Evolutionary conservation across 306 rosid species (phyloP), one percentile per base, ranked within the genome.

Genomic region (Canavalia ensiformis): DNA sequence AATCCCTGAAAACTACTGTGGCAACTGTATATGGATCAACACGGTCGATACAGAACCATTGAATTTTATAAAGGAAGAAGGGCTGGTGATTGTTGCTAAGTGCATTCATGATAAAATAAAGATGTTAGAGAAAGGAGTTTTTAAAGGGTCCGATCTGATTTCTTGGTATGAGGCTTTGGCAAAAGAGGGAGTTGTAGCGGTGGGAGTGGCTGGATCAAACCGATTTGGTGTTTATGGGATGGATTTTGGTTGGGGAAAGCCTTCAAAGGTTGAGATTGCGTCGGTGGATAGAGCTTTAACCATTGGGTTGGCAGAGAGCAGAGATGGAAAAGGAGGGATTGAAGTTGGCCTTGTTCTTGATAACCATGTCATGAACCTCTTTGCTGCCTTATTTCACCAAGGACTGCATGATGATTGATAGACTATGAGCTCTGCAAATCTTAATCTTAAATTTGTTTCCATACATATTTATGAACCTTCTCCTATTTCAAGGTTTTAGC

Each of bases 181-280:
- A 2, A 12, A 1, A 0, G 35, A 31, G 5, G 55, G 64, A 42
- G 33, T 12, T 2, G 64, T 68, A 44, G 7, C 4, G 0, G 7
- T 87, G 0, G 89, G 83, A 10, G 60, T 74, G 6, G 89, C 87
- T 0, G 92, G 92, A n/a, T 87, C 87, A 30, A 77, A 82, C n/a
- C 33, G 87, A 41, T 81, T 89, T 68, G 84, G 86, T 4, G 83
- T 89, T 33, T 89, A 87, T 11, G 83, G 12, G 1, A 13, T 4
- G 9, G 92, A 89, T 77, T 89, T 85, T 68, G 89, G 92, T 0
- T 89, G 90, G 92, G 89, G 90, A 10, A 81, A 9, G 50, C 89
- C 90, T 0, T 39, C 42, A 9, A 87, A 86, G 75, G 92, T 85
- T 76, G 88, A 85, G 67, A 63, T 87, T 55, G 18, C 45, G 0